A percentile compares a stretch with the other conserved stretches of the same genome.
phyloP scores from a whole-genome alignment of 2,329 filamentous ascomycete species.

The Microsporum ferrugineum region DNA sequence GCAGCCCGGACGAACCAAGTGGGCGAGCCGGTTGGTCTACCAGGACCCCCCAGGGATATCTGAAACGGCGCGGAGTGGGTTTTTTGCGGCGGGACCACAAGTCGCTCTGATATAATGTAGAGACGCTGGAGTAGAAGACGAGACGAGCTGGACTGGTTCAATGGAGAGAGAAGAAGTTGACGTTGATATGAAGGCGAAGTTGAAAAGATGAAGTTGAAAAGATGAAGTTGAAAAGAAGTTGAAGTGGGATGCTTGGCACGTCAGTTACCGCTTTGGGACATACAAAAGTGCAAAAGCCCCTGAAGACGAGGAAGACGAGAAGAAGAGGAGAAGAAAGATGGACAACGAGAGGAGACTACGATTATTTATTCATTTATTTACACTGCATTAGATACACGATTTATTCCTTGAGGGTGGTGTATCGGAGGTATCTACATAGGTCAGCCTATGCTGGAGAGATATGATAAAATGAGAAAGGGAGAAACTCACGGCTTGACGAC shows the following conservation, averaged over 20 bases:
- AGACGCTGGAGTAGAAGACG: background rate
- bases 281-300: background rate
- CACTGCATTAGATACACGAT: background rate
- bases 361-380: background rate
- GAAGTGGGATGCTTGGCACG: conserved; percentile 1
- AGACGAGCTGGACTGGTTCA: background rate
- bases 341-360: background rate
- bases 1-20: background rate
- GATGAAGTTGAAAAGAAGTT: background rate
- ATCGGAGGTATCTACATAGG: conserved; percentile 26
- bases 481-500: conserved; percentile 46
- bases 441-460: background rate
- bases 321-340: background rate
- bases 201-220: background rate
- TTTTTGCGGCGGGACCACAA: background rate
- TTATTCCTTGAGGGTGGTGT: conserved; percentile 26
- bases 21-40: background rate
- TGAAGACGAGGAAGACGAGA: background rate
- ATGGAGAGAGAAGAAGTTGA: background rate
- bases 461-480: background rate
- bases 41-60: conserved; percentile 5
- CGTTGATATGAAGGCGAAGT: background rate
- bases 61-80: conserved; percentile 3
- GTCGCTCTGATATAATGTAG: background rate
- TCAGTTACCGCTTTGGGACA: background rate